Evolutionary conservation across 345 rosid species (phyloP), one percentile per base, ranked within the genome.

Genomic region (Citrus australasica): DNA sequence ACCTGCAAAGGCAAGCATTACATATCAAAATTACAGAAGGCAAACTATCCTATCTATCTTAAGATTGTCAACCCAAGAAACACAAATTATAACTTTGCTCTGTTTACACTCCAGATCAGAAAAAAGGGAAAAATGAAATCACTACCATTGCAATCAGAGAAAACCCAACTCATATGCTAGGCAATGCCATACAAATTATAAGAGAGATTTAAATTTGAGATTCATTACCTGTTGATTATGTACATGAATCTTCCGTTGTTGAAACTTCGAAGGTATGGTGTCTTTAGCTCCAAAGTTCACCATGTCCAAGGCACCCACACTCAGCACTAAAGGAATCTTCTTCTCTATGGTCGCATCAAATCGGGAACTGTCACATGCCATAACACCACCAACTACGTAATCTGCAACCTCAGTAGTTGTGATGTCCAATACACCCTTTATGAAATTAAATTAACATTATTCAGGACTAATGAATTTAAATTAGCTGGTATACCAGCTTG

Each of bases 321-420:
- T 95, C 73, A 95, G 82, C 55, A 95, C 97, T 78, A 93, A 84
- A 42, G 98, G 99, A 80, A 95, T 85, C 80, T 90, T 90, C 88
- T 85, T 89, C 84, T 95, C 94, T 69, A 90, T 82, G 61, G 87
- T 86, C 46, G 85, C 89, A 84, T 93, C 92, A 77, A 93, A 95
- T 60, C 97, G 97, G 66, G 93, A 92, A 82, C 88, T 84, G 82
- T 95, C 89, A 81, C 99, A 92, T 72, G 99, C 94, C 97, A 93
- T 93, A 79, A 90, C 93, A 67, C 99, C 99, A 79, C 98, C 98
- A 67, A 92, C 97, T 3, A 93, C 65, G 82, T 91, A 85, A 87
- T 93, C 99, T 62, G 99, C 99, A 79, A 95, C 97, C 86, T 95
- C 98, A 22, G 98, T 95, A 5, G 98, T 93, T 51, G 98, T 95